Evolutionary conservation across 805 yeast species (phyloP).

Genomic region (Debaryomyces maramus): DNA sequence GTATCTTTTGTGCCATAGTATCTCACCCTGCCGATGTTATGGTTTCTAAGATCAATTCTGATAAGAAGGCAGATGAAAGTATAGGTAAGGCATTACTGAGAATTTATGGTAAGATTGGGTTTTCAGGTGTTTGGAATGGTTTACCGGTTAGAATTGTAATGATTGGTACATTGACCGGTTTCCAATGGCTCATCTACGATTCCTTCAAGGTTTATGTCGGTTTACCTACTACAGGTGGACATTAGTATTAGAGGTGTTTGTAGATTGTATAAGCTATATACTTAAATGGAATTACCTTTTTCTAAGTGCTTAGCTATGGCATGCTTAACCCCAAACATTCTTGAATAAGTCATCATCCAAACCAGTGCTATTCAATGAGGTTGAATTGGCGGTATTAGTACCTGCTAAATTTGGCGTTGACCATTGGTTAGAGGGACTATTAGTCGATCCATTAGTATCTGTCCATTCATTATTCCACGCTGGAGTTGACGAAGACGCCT

Average conservation of each 20-base stretch:
- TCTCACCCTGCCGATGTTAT: conserved; percentile 99
- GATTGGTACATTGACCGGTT: conserved; percentile 96
- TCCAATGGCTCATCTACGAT: conserved; percentile 96
- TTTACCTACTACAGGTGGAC: conserved; percentile 86
- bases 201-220: conserved; percentile 94
- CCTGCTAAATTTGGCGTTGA: neutral
- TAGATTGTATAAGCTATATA: neutral
- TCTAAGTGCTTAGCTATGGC: too few species aligned
- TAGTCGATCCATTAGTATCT: conserved; percentile 16
- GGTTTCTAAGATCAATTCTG: conserved; percentile 90
- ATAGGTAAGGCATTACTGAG: conserved; percentile 65
- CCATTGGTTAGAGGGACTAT: conserved; percentile 9
- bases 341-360: conserved; percentile 67
- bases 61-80: conserved; percentile 62
- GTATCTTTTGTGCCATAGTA: conserved; percentile 92
- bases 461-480: conserved; percentile 39
- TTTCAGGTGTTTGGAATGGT: conserved; percentile 92
- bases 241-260: conserved; percentile 13
- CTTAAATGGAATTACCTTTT: neutral
- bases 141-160: conserved; percentile 89
- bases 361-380: conserved; percentile 10
- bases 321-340: conserved; percentile 59
- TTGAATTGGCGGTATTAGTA: conserved; percentile 9
- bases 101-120: conserved; percentile 83
- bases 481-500: conserved; percentile 5